These are phyloP conservation scores for Mucor plumbeus DNA, from an alignment of 371 early-diverging fungal genomes.

Conservation along the genomic window DNA sequence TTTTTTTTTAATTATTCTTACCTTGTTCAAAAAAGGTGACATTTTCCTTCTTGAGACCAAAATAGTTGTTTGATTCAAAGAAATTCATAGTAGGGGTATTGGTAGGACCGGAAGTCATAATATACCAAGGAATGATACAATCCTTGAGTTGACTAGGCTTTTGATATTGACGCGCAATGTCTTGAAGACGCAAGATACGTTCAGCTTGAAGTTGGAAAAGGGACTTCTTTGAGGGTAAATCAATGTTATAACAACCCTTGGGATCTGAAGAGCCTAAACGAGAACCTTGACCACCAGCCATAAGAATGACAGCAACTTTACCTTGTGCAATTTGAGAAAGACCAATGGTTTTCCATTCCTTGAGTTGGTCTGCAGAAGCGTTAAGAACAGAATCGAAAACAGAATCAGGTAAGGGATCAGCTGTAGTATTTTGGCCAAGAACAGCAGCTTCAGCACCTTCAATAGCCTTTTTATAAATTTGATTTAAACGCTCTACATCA, in stretches of 20 bases:
- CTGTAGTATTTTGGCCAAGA: conserved; percentile 13
- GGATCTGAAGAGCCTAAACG: conserved; percentile 86
- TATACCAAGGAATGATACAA: conserved; percentile 86
- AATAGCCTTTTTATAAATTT: conserved; percentile 77
- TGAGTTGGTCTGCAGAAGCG: conserved; percentile 57
- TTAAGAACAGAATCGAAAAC: conserved; percentile 79
- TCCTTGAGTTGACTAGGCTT: conserved; percentile 34
- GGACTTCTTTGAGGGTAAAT: conserved; percentile 81
- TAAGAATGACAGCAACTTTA: conserved; percentile 93
- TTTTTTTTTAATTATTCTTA: conserved; percentile 28
- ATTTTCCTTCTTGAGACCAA: conserved; percentile 80
- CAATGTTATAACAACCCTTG: conserved; percentile 93
- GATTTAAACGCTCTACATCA: conserved; percentile 82
- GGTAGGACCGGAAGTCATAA: conserved; percentile 96
- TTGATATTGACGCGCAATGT: conserved; percentile 63
- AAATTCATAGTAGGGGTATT: conserved; percentile 75
- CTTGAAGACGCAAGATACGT: conserved; percentile 85
- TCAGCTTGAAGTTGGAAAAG: conserved; percentile 94
- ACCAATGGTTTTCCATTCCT: conserved; percentile 78
- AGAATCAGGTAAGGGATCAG: conserved; percentile 81
- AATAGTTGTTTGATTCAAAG: conserved; percentile 79
- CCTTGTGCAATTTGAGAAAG: conserved; percentile 79
- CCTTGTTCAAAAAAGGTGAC: conserved; percentile 91
- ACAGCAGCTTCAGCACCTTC: conserved; percentile 53
- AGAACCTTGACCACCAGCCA: conserved; percentile 93